Conservation (phyloP, 2,329 filamentous ascomycete species). For the Westerdykella ornata region DNA sequence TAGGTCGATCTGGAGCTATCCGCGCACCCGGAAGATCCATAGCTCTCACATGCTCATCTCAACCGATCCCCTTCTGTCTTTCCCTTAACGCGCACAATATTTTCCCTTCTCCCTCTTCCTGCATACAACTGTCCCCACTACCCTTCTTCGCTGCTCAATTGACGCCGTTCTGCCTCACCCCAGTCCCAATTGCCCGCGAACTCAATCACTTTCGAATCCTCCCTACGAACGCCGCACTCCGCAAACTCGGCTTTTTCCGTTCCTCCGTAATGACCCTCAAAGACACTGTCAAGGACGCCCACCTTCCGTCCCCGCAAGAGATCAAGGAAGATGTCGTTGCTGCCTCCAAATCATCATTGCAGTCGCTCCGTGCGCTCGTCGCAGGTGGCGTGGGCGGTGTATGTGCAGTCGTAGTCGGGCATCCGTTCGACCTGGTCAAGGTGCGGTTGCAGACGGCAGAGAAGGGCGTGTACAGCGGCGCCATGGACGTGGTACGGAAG, state of each 20-base stretch:
- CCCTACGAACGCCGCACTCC: too few relatives aligned
- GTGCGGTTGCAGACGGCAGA: conserved; percentile 95
- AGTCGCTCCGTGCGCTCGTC: conserved; percentile 70
- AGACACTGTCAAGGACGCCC: conserved; percentile 21
- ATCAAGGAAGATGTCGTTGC: conserved; percentile 48
- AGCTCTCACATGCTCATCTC: too few relatives aligned
- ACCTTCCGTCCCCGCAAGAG: conserved; percentile 38
- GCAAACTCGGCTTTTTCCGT: not conserved
- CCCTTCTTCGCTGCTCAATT: too few relatives aligned
- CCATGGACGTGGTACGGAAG: conserved; percentile 85
- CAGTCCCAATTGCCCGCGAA: too few relatives aligned
- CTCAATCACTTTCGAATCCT: too few relatives aligned
- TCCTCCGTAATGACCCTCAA: conserved; percentile 19
- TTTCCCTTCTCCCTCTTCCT: too few relatives aligned
- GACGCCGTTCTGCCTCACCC: too few relatives aligned
- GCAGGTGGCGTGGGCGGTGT: conserved; percentile 91
- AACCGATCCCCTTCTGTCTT: too few relatives aligned
- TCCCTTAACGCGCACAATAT: too few relatives aligned
- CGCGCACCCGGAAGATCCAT: too few relatives aligned
- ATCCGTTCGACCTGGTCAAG: conserved; percentile 97
- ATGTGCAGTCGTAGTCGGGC: conserved; percentile 85
- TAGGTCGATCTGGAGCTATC: too few relatives aligned
- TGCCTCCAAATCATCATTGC: conserved; percentile 49
- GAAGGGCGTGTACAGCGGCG: conserved; percentile 81
- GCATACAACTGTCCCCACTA: too few relatives aligned